Conservation (phyloP, 495 filamentous ascomycete species). For the Neurospora cerealis region DNA sequence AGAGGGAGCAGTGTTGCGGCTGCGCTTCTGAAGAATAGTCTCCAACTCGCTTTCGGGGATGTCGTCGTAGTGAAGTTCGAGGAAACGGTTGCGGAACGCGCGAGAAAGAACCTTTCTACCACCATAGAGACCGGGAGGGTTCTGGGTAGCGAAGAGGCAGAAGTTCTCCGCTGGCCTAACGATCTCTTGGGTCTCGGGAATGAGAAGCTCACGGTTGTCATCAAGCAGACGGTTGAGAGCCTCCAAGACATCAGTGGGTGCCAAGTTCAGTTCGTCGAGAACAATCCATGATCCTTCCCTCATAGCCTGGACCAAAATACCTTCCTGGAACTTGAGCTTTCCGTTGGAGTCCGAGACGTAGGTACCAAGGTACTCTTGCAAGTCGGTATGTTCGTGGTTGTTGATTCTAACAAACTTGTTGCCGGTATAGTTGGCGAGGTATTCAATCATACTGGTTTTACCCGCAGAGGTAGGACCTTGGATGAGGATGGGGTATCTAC, state of each 20-base stretch:
- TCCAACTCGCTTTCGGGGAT: constrained; percentile 95
- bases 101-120: constrained; percentile 87
- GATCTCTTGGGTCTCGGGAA: constrained; percentile 92
- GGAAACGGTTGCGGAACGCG: constrained; percentile 92
- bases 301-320: constrained; percentile 84
- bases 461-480: constrained; percentile 95
- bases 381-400: constrained; percentile 97
- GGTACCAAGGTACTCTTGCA: constrained; percentile 94
- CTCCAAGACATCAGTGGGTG: constrained; percentile 92
- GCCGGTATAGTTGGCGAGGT: constrained; percentile 87
- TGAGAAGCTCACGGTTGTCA: constrained; percentile 94
- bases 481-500: constrained; percentile 87
- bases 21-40: constrained; percentile 78
- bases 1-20: constrained; percentile 75
- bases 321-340: constrained; percentile 82
- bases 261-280: constrained; percentile 92
- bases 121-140: constrained; percentile 91
- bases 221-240: constrained; percentile 90
- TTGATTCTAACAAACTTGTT: constrained; percentile 98
- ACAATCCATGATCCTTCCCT: constrained; percentile 96
- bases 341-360: constrained; percentile 83
- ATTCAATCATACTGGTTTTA: constrained; percentile 99
- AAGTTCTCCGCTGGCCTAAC: constrained; percentile 88
- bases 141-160: constrained; percentile 99
- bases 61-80: constrained; percentile 96